Evolutionary conservation across 163 green algal genomes (phyloP), one percentile per base, ranked within the genome.

Genomic region (Coccomyxa subellipsoidea): DNA sequence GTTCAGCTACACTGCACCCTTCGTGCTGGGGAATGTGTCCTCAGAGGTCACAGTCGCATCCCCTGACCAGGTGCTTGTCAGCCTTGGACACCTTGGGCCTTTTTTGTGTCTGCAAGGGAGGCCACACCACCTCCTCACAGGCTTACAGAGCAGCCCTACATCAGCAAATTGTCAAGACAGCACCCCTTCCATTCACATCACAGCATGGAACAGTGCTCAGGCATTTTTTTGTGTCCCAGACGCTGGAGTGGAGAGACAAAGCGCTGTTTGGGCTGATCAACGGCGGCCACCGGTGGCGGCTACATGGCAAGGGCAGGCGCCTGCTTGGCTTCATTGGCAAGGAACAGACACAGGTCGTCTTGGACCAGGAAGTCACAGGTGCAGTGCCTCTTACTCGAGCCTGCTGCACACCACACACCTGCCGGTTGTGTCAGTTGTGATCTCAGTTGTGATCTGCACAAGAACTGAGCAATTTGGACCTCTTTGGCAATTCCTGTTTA

Each of bases 321-420:
- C 29, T 73, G 27, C 66, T 73, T 32, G 66, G 66, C 66, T 6
- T 73, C 6, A 32, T 73, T 32, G 66, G 66, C 66, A 73, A 73
- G 66, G 18, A 73, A 8, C 27, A 34, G 66, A 73, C 66, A 4
- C 66, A 73, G 66, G 66, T 73, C 18, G n/a, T 34, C 66, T 34
- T 73, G 29, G 66, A 73, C 66, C 66, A 73, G n/a, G 66, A 73
- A 34, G n/a, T 73, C 18, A 73, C 66, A 73, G 66, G 66, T 34
- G n/a, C 66, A 8, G 0, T 73, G 66, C 7, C 66, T 73, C 21
- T 18, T 73, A 18, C 7, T 34, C 66, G 8, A 35, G 66, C n/a
- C 29, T 73, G 8, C 66, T 73, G 66, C 66, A 73, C 10, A 12
- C 21, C 6, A 18, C 31, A 66, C 12, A 18, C 47, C 12, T 29